A percentile compares a stretch with the other conserved stretches of the same genome.
phyloP scores from a whole-genome alignment of 129 eudicot genomes.

The Pseudognaphalium luteoalbum region DNA sequence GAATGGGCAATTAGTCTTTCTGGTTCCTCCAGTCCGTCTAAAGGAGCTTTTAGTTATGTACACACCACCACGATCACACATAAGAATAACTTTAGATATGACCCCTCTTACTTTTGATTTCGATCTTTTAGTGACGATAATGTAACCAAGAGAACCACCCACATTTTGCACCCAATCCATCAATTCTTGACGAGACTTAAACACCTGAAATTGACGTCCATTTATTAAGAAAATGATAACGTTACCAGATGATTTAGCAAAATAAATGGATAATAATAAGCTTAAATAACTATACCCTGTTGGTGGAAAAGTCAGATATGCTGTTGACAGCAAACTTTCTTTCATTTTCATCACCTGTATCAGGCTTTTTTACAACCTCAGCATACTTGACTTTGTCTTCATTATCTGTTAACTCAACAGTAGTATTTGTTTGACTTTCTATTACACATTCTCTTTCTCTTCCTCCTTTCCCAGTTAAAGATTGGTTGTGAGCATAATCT shows the following conservation, averaged over 20 bases:
- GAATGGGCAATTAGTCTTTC: neutral
- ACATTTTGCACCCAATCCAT: conserved; percentile 21
- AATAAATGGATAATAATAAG: neutral
- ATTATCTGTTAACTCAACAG: neutral
- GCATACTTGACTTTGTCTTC: neutral
- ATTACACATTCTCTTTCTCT: neutral
- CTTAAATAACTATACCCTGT: conserved; percentile 7
- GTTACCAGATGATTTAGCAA: neutral
- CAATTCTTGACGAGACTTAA: conserved; percentile 26
- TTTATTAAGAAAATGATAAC: neutral
- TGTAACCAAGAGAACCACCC: conserved; percentile 18
- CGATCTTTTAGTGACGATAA: conserved; percentile 19
- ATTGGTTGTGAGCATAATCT: too few relatives aligned
- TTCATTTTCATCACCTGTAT: neutral
- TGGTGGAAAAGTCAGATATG: conserved; percentile 16
- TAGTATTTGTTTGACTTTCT: neutral
- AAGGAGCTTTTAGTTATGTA: neutral
- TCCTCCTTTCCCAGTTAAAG: too few relatives aligned
- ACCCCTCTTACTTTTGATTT: conserved; percentile 10
- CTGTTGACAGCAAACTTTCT: neutral
- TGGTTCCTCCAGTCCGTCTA: neutral
- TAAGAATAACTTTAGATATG: neutral
- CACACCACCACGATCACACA: conserved; percentile 28
- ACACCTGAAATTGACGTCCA: neutral
- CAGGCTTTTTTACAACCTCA: neutral